Evolutionary conservation across 2,329 filamentous ascomycete genomes (phyloP).

Genomic region (Neofusicoccum kwambonambiense): DNA sequence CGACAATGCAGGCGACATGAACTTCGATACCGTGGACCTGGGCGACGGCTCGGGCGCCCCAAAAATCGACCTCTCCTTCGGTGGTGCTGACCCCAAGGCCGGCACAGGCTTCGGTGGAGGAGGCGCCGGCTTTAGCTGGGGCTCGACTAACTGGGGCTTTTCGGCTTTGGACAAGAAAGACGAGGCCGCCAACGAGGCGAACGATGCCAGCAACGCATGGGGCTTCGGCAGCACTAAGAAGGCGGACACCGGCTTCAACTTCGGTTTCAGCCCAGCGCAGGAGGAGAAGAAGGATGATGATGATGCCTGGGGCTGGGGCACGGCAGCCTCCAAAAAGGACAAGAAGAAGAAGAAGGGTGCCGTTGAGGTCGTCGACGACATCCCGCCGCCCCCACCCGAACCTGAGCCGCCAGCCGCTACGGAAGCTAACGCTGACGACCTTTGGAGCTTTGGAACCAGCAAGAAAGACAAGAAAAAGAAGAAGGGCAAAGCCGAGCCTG

Average conservation of each 20-base stretch:
- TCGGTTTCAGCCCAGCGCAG: slow-evolving; percentile 16
- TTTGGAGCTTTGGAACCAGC: not conserved
- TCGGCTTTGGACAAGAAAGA: slow-evolving; percentile 23
- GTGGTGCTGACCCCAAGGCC: slow-evolving; percentile 26
- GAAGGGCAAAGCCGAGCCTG: slow-evolving; percentile 14
- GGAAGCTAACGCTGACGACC: slow-evolving; percentile 20
- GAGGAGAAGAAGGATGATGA: slow-evolving; percentile 29
- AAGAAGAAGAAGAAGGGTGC: slow-evolving; percentile 36
- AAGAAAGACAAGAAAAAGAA: slow-evolving; percentile 20
- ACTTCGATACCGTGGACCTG: slow-evolving; percentile 48
- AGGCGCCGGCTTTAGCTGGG: slow-evolving; percentile 36
- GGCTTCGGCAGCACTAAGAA: slow-evolving; percentile 7
- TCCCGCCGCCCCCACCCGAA: slow-evolving; percentile 22
- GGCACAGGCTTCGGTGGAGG: slow-evolving; percentile 24
- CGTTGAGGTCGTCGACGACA: slow-evolving; percentile 21
- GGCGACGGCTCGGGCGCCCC: slow-evolving; percentile 37
- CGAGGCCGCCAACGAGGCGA: slow-evolving; percentile 18
- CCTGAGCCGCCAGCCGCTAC: slow-evolving; percentile 23
- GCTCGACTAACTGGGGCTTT: slow-evolving; percentile 35
- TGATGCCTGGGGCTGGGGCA: slow-evolving; percentile 11
- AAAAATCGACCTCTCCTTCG: slow-evolving; percentile 49
- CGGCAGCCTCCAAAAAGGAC: slow-evolving; percentile 24
- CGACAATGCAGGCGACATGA: slow-evolving; percentile 38
- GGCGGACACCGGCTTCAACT: slow-evolving; percentile 19
- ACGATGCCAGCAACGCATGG: slow-evolving; percentile 12